Conservation (phyloP, 2,329 filamentous ascomycete genomes). For the Apiospora phragmitis region DNA sequence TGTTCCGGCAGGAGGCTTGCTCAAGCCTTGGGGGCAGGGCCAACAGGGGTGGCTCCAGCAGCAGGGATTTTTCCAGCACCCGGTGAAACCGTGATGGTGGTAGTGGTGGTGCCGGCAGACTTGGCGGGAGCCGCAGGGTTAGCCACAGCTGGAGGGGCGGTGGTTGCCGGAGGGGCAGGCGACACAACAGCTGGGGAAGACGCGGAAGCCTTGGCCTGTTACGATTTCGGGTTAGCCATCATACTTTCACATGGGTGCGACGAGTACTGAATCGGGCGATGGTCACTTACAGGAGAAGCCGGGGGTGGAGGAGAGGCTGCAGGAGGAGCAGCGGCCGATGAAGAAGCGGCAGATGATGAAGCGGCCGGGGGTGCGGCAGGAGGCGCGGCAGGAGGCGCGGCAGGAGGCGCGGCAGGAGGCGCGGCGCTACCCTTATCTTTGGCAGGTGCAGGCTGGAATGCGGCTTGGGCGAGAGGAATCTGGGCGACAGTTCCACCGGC, state of each 20-base stretch:
- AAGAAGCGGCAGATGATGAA: conserved; percentile 7
- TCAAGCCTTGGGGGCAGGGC: not conserved
- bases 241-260: too few species aligned
- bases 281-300: not conserved
- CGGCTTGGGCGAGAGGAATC: conserved; percentile 30
- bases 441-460: conserved; percentile 27
- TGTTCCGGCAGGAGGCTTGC: not conserved
- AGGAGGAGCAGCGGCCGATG: conserved; percentile 11
- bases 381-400: conserved; percentile 8
- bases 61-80: not conserved
- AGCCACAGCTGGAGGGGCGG: not conserved
- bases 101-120: not conserved
- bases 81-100: not conserved
- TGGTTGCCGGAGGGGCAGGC: not conserved
- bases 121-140: not conserved
- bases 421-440: conserved; percentile 13
- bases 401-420: conserved; percentile 10
- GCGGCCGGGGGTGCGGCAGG: too few species aligned
- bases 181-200: not conserved
- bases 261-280: not conserved
- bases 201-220: not conserved
- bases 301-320: not conserved
- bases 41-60: not conserved
- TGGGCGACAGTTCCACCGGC: conserved; percentile 28
- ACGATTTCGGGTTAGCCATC: not conserved